Percentiles rank a stretch among this genome's conserved stretches.
phyloP scores from a whole-genome alignment of 768 basidiomycete genomes.

The Suillus alpinus region DNA sequence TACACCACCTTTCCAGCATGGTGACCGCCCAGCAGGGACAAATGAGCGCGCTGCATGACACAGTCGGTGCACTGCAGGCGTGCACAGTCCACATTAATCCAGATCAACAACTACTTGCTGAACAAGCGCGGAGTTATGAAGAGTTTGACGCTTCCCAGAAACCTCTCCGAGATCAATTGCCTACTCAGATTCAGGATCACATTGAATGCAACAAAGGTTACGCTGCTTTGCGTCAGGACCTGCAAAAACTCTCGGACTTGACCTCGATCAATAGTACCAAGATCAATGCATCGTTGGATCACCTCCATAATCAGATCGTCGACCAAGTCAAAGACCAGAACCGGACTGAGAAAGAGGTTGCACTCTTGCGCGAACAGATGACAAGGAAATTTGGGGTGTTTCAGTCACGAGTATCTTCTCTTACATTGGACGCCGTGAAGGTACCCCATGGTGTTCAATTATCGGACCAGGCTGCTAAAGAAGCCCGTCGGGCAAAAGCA shows the following conservation, averaged over 20 bases:
- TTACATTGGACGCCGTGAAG: neutral
- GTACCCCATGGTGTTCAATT: neutral
- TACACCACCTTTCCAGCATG: neutral
- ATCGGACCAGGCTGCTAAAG: neutral
- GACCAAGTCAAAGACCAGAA: neutral
- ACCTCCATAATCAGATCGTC: neutral
- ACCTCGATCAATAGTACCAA: neutral
- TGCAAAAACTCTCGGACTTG: neutral
- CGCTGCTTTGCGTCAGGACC: neutral
- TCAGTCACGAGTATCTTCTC: neutral
- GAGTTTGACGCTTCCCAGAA: neutral
- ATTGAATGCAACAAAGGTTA: neutral
- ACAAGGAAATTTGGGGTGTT: neutral
- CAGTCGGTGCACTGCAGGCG: neutral
- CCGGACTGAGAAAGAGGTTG: neutral
- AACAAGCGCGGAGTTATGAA: neutral
- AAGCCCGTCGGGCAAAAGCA: neutral
- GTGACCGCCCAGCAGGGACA: neutral
- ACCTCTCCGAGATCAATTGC: neutral
- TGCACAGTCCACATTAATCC: neutral
- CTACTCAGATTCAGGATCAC: neutral
- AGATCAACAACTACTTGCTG: neutral
- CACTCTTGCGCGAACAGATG: slow-evolving; percentile 1
- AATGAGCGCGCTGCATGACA: neutral
- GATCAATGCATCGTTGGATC: neutral